Evolutionary conservation across 2,329 filamentous ascomycete species (phyloP).

Genomic region (Diplocarpon mali): DNA sequence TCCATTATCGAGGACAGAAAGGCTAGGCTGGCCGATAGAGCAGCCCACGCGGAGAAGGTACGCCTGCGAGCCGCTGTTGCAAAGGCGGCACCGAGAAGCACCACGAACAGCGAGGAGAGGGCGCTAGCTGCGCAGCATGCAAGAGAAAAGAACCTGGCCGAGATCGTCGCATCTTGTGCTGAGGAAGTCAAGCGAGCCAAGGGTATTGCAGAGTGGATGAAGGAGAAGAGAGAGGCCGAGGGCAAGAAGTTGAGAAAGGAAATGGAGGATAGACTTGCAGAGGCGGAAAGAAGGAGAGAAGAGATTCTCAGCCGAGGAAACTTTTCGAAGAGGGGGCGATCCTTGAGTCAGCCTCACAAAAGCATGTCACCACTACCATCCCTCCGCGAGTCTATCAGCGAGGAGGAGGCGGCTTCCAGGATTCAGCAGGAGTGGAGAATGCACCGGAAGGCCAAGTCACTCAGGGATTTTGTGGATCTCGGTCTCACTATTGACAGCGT

Average conservation of each 20-base stretch:
- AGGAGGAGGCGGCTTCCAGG: slow-evolving; percentile 50
- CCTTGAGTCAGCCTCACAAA: slow-evolving; percentile 43
- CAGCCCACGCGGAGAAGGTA: slow-evolving; percentile 75
- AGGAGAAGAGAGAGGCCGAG: slow-evolving; percentile 68
- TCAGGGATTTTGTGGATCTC: slow-evolving; percentile 55
- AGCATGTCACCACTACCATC: slow-evolving; percentile 38
- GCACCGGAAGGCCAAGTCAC: slow-evolving; percentile 42
- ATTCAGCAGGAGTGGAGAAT: slow-evolving; percentile 64
- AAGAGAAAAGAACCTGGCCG: slow-evolving; percentile 68
- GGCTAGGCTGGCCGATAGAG: slow-evolving; percentile 66
- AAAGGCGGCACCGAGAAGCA: slow-evolving; percentile 56
- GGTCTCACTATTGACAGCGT: slow-evolving; percentile 62
- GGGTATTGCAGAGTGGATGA: slow-evolving; percentile 71
- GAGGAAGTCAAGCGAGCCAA: slow-evolving; percentile 77
- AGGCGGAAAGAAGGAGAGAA: slow-evolving; percentile 62
- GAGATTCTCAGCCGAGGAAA: slow-evolving; percentile 46
- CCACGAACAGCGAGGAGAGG: slow-evolving; percentile 59
- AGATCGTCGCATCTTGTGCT: slow-evolving; percentile 70
- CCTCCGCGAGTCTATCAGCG: slow-evolving; percentile 36
- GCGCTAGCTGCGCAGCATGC: slow-evolving; percentile 68
- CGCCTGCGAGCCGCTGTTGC: slow-evolving; percentile 63
- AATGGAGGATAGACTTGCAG: slow-evolving; percentile 70
- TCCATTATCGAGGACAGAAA: slow-evolving; percentile 75
- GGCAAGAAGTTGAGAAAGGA: slow-evolving; percentile 57
- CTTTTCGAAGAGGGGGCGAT: slow-evolving; percentile 40